These are phyloP conservation scores for Pichia sp. DNA, from an alignment of 1,139 yeast species.

Conservation along the genomic window DNA sequence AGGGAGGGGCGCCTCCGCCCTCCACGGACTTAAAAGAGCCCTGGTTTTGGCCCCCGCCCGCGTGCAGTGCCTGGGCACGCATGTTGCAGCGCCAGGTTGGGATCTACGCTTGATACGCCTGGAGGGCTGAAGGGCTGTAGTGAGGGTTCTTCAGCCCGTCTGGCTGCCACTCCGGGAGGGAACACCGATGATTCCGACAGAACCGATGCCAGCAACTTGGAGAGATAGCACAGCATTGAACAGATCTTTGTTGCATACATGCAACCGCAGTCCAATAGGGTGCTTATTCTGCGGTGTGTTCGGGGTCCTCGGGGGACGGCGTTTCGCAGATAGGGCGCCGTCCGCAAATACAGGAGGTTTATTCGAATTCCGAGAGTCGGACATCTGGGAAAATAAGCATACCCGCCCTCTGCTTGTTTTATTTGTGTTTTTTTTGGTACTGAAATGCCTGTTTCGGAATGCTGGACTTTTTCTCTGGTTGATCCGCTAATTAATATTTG, in stretches of 20 bases:
- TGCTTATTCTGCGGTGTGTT: neutral
- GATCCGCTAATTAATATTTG: neutral
- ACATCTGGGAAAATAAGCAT: neutral
- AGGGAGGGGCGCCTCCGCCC: no score
- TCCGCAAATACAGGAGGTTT: neutral
- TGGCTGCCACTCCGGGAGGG: neutral
- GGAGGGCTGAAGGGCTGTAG: neutral
- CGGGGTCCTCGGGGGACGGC: neutral
- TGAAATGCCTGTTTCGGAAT: neutral
- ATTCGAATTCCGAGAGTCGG: slow-evolving; percentile 5
- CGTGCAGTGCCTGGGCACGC: neutral
- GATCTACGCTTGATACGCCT: no score
- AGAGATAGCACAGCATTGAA: neutral
- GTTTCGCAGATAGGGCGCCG: neutral
- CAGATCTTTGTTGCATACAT: neutral
- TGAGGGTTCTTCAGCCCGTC: neutral
- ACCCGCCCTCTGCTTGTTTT: neutral
- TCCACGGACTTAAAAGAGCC: neutral
- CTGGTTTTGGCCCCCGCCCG: neutral
- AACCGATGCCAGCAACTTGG: neutral
- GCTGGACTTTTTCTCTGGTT: neutral
- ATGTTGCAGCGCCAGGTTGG: no score
- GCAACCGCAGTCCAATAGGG: neutral
- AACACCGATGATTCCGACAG: neutral
- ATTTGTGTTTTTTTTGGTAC: neutral